Conservation (phyloP, 2,329 filamentous ascomycete species). For the Colletotrichum sp. region DNA sequence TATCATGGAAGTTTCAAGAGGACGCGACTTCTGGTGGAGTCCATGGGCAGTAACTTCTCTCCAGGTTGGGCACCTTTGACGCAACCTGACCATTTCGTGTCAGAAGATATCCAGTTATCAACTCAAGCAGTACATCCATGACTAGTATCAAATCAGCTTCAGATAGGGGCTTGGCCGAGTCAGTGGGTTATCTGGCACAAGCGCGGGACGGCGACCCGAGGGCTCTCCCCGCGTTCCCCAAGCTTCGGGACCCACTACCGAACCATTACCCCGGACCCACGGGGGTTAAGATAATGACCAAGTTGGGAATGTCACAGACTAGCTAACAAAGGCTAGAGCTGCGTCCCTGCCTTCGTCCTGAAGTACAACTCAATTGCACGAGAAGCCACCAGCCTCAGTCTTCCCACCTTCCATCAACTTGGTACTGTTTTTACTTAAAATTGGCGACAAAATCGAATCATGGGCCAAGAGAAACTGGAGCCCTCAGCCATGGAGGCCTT, state of each 20-base stretch:
- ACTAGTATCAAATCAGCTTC: background rate
- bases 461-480: slow-evolving; percentile 1
- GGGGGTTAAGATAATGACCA: background rate
- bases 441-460: background rate
- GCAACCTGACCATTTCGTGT: background rate
- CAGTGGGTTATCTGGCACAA: background rate
- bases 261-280: slow-evolving; percentile 1
- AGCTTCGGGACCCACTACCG: background rate
- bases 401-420: background rate
- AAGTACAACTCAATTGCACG: background rate
- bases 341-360: background rate
- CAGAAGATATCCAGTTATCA: background rate
- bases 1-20: background rate
- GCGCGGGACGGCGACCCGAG: background rate
- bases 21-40: background rate
- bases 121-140: no score
- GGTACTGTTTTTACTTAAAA: background rate
- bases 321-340: background rate
- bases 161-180: background rate
- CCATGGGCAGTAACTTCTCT: background rate
- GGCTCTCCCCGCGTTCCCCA: background rate
- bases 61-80: background rate
- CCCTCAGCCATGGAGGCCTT: background rate
- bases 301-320: background rate
- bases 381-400: background rate